Evolutionary conservation across 345 rosid genomes (phyloP), one percentile per base, ranked within the genome.

Genomic region (Eucalyptus microcorys): DNA sequence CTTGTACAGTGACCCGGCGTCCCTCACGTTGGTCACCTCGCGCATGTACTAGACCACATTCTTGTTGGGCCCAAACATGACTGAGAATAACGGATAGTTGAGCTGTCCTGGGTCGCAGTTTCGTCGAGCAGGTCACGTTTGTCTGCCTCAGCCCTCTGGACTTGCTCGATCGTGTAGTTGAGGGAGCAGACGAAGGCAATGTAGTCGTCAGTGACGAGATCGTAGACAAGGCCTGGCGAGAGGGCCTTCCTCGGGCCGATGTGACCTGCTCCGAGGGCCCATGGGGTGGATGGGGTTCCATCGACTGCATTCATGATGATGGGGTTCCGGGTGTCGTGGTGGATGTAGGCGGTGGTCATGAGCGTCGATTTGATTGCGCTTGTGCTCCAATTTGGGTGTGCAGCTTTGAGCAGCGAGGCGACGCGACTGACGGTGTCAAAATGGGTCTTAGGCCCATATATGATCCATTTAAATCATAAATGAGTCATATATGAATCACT

Each of bases 61-160:
- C 89, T 94, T 93, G 88, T 85, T 86, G 84, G 84, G 88, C 12
- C 94, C 92, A 42, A 97, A 96, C 92, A 94, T 47, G 26, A 96
- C 97, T 1, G 99, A 97, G 94, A 96, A 97, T 2, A 96, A 96
- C 5, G 97, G 99, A 89, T 97, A 96, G 90, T 97, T 97, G 85
- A 97, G 97, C 32, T 93, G 90, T 21, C 98, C 99, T 3, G 99
- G 99, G 93, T 93, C 91, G 3, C 89, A 93, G 92, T 90, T 93
- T 96, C 71, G 26, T 93, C 1, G 93, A 76, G 81, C 99, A 97
- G 12, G 93, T 95, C 47, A 93, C 61, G 53, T 92, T 93, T 26
- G 96, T 95, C 13, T 94, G 92, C 88, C 96, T 96, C 50, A 13
- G 95, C 89, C 19, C 93, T 88, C 86, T 93, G 91, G 86, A 97